Conservation (phyloP, 2,329 filamentous ascomycete species). For the Scolecobasidium constrictum region DNA sequence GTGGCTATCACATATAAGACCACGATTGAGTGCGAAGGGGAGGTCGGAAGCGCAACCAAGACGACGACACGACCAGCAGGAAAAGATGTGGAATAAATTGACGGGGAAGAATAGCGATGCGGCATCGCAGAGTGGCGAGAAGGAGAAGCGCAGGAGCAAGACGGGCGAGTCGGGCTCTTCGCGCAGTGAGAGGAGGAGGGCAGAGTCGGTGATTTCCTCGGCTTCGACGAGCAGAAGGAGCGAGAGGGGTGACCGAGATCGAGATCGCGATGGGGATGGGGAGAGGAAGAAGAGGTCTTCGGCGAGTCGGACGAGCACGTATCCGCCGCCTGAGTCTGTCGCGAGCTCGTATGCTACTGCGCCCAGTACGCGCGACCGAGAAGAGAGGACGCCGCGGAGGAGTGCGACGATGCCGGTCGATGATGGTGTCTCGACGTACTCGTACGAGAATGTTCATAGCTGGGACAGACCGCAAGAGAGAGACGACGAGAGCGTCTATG, state of each 20-base stretch:
- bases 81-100: slow-evolving; percentile 9
- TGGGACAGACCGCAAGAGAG: slow-evolving; percentile 12
- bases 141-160: not conserved
- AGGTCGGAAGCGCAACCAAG: not conserved
- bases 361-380: slow-evolving; percentile 14
- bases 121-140: slow-evolving; percentile 6
- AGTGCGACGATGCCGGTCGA: slow-evolving; percentile 12
- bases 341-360: slow-evolving; percentile 29
- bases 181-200: slow-evolving; percentile 16
- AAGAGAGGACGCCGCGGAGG: slow-evolving; percentile 18
- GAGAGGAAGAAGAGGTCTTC: slow-evolving; percentile 12
- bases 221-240: slow-evolving; percentile 23
- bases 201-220: slow-evolving; percentile 24
- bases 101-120: slow-evolving; percentile 7
- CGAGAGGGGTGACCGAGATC: slow-evolving; percentile 8
- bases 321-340: slow-evolving; percentile 19
- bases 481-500: slow-evolving; percentile 21
- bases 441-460: slow-evolving; percentile 13
- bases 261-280: not conserved
- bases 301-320: slow-evolving; percentile 13
- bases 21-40: too few species aligned
- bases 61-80: not conserved
- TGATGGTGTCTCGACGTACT: slow-evolving; percentile 11
- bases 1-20: too few species aligned
- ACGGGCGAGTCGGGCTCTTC: not conserved